These are phyloP conservation scores for Micromonas commoda DNA, from an alignment of 139 green algal species.

Conservation along the genomic window DNA sequence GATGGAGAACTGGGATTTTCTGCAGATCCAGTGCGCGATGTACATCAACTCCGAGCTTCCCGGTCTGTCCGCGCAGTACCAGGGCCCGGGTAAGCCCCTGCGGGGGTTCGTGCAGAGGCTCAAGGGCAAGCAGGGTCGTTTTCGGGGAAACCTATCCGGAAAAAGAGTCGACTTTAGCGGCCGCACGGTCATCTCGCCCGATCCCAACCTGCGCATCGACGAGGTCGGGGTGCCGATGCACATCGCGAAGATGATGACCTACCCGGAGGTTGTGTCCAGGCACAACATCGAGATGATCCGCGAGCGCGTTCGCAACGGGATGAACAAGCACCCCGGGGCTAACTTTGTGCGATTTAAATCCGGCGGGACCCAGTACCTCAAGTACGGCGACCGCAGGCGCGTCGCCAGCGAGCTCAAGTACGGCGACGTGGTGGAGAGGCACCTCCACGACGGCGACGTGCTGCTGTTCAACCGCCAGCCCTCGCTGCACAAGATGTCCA, in stretches of 20 bases:
- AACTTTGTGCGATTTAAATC: constrained; percentile 68
- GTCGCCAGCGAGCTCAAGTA: constrained; percentile 77
- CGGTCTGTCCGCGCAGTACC: constrained; percentile 64
- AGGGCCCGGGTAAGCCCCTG: constrained; percentile 65
- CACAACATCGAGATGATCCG: constrained; percentile 79
- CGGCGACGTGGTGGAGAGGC: constrained; percentile 86
- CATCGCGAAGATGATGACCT: constrained; percentile 88
- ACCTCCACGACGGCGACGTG: constrained; percentile 88
- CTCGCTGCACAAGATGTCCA: constrained; percentile 90
- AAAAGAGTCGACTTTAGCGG: constrained; percentile 97
- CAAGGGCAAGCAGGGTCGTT: constrained; percentile 97
- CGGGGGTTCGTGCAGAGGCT: constrained; percentile 95
- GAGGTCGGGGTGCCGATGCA: constrained; percentile 83
- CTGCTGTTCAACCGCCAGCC: constrained; percentile 99
- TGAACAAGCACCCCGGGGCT: constrained; percentile 67
- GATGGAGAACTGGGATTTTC: constrained; percentile 95
- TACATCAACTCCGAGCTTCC: constrained; percentile 95
- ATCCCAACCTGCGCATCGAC: constrained; percentile 91
- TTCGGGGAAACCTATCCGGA: constrained; percentile 90
- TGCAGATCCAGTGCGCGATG: constrained; percentile 76
- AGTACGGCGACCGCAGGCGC: constrained; percentile 80
- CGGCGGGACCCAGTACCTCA: constrained; percentile 37
- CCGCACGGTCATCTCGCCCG: constrained; percentile 93
- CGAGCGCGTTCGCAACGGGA: constrained; percentile 16
- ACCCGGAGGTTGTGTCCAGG: constrained; percentile 78